phyloP scores from a whole-genome alignment of 1,284 basidiomycete species.

The Malassezia yamatoensis region DNA sequence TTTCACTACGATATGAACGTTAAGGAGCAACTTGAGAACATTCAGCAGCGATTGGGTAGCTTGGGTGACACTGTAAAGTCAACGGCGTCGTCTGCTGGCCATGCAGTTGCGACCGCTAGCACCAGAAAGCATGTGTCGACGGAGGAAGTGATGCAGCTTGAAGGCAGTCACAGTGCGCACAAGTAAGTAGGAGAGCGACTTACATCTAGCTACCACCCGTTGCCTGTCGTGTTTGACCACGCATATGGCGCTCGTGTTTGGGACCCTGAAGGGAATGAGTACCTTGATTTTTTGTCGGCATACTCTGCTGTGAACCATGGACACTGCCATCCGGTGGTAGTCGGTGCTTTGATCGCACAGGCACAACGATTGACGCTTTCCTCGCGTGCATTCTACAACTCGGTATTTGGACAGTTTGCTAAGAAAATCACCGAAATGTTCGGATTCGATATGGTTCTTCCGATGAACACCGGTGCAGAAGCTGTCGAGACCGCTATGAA shows the following conservation, averaged over 20 bases:
- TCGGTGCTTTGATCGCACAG: constrained; percentile 70
- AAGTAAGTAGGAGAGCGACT: constrained; percentile 55
- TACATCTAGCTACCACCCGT: constrained; percentile 73
- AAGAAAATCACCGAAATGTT: constrained; percentile 67
- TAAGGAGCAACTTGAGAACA: constrained; percentile 6
- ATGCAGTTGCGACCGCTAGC: constrained; percentile 18
- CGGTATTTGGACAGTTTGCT: constrained; percentile 77
- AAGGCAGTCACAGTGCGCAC: constrained; percentile 73
- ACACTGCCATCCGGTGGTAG: constrained; percentile 87
- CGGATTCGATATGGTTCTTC: constrained; percentile 68
- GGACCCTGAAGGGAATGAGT: constrained; percentile 71
- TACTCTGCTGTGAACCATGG: constrained; percentile 79
- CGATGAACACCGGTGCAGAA: constrained; percentile 98
- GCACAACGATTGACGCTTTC: constrained; percentile 83
- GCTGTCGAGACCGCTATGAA: constrained; percentile 65
- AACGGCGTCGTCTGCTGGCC: constrained; percentile 3
- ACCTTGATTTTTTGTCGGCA: constrained; percentile 72
- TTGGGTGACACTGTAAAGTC: constrained; percentile 2
- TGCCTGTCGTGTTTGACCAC: constrained; percentile 85
- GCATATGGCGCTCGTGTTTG: constrained; percentile 85
- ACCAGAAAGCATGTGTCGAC: constrained; percentile 40
- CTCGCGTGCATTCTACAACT: constrained; percentile 93
- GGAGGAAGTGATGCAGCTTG: constrained; percentile 65
- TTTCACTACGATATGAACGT: constrained; percentile 5
- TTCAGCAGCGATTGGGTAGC: constrained; percentile 8